Conservation (phyloP, 495 filamentous ascomycete species). For the Pseudotulostoma volvatum region DNA sequence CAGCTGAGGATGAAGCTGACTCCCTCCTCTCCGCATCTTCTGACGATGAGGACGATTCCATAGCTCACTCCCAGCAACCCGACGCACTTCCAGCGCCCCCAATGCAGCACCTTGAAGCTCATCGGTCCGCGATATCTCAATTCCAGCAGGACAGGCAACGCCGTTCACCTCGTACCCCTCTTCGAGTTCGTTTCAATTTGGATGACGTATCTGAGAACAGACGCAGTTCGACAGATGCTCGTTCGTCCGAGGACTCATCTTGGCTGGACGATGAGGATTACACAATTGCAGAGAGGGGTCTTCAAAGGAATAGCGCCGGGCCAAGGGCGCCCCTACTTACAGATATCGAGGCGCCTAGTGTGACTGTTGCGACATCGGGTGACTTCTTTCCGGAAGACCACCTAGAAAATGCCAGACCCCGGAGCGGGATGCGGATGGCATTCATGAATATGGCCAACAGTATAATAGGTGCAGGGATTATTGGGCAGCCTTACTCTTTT, state of each 20-base stretch:
- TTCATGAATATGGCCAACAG: conserved; percentile 99
- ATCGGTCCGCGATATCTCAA: conserved; percentile 30
- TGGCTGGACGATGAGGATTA: conserved; percentile 47
- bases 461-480: conserved; percentile 95
- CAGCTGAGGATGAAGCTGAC: conserved; percentile 15
- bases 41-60: conserved; percentile 14
- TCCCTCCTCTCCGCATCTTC: conserved; percentile 14
- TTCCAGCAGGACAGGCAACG: conserved; percentile 28
- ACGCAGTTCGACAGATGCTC: conserved; percentile 22
- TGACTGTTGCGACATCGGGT: conserved; percentile 55
- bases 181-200: conserved; percentile 83
- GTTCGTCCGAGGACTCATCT: conserved; percentile 24
- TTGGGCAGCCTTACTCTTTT: conserved; percentile 92
- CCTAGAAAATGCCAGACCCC: conserved; percentile 43
- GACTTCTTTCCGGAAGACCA: conserved; percentile 44
- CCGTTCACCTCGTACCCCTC: conserved; percentile 58
- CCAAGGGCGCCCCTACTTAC: conserved; percentile 64
- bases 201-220: conserved; percentile 22
- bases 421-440: conserved; percentile 47
- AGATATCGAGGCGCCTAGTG: conserved; percentile 71
- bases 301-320: conserved; percentile 13
- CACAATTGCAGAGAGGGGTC: conserved; percentile 13
- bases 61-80: conserved; percentile 9
- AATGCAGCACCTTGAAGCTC: conserved; percentile 11
- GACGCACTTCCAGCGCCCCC: conserved; percentile 6